Evolutionary conservation across 495 filamentous ascomycete genomes (phyloP), one percentile per base, ranked within the genome.

Genomic region (Penicillium dipodomyicola): DNA sequence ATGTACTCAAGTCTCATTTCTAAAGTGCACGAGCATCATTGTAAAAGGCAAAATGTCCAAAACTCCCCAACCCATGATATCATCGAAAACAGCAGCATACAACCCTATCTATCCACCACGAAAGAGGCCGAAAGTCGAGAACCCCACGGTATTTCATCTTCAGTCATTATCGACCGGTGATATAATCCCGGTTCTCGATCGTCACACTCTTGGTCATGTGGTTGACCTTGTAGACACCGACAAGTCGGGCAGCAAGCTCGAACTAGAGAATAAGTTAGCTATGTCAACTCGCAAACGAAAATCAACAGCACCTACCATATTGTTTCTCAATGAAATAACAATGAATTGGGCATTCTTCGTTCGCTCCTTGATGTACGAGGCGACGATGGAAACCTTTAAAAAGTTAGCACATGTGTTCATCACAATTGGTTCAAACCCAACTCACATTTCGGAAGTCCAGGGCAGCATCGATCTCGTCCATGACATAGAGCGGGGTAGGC

Each of bases 261-360:
- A 98, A 98, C 77, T 80, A 47, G 39, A 32, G 3, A 3, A 20
- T 5, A 57, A 33, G 48, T 70, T 52, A 72, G 65, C 17, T 11
- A 37, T n/a, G 25, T 9, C 15, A 2, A 8, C n/a, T 40, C 14
- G 44, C 5, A 27, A 10, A 25, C n/a, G 22, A 37, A 49, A 15
- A 43, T 20, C 4, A n/a, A 33, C 6, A 20, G 6, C 12, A 57
- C 74, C 43, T 68, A 80, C 77, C 94, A 98, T 98, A 77, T 98
- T 98, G 75, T 98, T 98, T 65, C 94, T 81, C 64, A 98, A 77
- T 14, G 92, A 97, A 64, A 98, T 98, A 61, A 98, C 94, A 63
- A 98, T 94, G 72, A 98, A 98, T 67, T 98, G 94, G 1, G 94
- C 94, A 69, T 98, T 97, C 82, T 97, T 97, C 51, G 94, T 98